Conservation (phyloP, 2,329 filamentous ascomycete genomes). For the Colletotrichum eremochloae region DNA sequence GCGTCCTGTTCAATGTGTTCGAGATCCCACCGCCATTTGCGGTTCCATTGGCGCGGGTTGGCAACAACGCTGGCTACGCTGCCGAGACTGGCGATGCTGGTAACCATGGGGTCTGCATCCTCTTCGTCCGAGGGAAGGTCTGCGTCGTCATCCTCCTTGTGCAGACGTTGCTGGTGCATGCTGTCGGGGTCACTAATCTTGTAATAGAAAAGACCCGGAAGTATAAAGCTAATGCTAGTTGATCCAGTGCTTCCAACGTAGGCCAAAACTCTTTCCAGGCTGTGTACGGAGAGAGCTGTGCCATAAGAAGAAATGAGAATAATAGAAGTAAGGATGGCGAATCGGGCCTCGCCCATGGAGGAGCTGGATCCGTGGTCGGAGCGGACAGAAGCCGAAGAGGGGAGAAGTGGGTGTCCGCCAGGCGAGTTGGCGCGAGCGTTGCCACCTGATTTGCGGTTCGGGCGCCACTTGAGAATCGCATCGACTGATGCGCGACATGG, state of each 20-base stretch:
- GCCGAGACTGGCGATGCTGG: slow-evolving; percentile 60
- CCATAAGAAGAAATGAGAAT: slow-evolving; percentile 89
- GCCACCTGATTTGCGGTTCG: slow-evolving; percentile 60
- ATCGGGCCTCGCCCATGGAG: slow-evolving; percentile 86
- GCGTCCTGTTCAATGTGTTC: slow-evolving; percentile 73
- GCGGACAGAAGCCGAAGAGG: slow-evolving; percentile 52
- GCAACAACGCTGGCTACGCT: slow-evolving; percentile 55
- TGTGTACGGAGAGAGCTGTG: slow-evolving; percentile 90
- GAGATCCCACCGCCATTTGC: slow-evolving; percentile 71
- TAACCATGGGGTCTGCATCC: slow-evolving; percentile 57
- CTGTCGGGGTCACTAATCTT: slow-evolving; percentile 95
- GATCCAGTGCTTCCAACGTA: slow-evolving; percentile 96
- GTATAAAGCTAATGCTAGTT: slow-evolving; percentile 96
- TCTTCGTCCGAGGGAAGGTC: slow-evolving; percentile 66
- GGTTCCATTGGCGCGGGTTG: slow-evolving; percentile 61
- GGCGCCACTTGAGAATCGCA: slow-evolving; percentile 93
- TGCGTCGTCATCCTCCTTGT: slow-evolving; percentile 94
- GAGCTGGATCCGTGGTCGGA: slow-evolving; percentile 68
- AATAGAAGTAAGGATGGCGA: slow-evolving; percentile 87
- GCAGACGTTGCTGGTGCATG: slow-evolving; percentile 84
- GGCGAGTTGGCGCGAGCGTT: slow-evolving; percentile 57
- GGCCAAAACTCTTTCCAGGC: slow-evolving; percentile 89
- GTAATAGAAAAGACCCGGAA: slow-evolving; percentile 97
- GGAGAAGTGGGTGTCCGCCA: slow-evolving; percentile 59
- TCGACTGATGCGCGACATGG: slow-evolving; percentile 96